phyloP scores from a whole-genome alignment of 495 filamentous ascomycete species.

The Aspergillus homomorphus region DNA sequence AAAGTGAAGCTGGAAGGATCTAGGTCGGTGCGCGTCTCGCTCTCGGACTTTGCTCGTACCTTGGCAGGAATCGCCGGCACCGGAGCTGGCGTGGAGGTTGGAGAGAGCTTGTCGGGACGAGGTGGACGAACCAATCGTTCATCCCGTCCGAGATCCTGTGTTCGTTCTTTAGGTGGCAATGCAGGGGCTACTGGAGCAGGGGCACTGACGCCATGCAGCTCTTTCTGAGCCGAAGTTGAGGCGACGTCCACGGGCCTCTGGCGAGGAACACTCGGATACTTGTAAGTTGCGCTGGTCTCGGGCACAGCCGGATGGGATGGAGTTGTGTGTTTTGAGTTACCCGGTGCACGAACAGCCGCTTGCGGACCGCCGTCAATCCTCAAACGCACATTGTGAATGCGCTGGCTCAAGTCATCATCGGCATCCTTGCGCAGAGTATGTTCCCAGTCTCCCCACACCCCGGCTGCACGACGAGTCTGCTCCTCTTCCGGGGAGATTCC shows the following conservation, averaged over 20 bases:
- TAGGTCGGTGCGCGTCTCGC: conserved; percentile 28
- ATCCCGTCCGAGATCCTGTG: conserved; percentile 19
- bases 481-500: conserved; percentile 55
- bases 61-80: conserved; percentile 29
- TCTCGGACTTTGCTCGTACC: conserved; percentile 23
- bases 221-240: conserved; percentile 14
- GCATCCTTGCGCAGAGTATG: conserved; percentile 29
- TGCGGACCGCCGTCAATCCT: conserved; percentile 32
- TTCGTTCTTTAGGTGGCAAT: conserved; percentile 48
- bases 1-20: conserved; percentile 67
- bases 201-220: conserved; percentile 22
- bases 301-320: conserved; percentile 16
- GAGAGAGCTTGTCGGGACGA: conserved; percentile 32
- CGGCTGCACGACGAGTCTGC: conserved; percentile 54
- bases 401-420: conserved; percentile 42
- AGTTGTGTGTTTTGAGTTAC: not conserved
- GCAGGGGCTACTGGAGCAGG: conserved; percentile 39
- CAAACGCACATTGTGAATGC: conserved; percentile 44
- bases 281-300: conserved; percentile 32
- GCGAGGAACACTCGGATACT: conserved; percentile 54
- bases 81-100: conserved; percentile 6
- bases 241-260: conserved; percentile 32
- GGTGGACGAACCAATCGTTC: conserved; percentile 25
- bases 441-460: conserved; percentile 63
- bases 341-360: conserved; percentile 5